Evolutionary conservation across 2,329 filamentous ascomycete genomes (phyloP).

Genomic region (Monosporascus sp.): DNA sequence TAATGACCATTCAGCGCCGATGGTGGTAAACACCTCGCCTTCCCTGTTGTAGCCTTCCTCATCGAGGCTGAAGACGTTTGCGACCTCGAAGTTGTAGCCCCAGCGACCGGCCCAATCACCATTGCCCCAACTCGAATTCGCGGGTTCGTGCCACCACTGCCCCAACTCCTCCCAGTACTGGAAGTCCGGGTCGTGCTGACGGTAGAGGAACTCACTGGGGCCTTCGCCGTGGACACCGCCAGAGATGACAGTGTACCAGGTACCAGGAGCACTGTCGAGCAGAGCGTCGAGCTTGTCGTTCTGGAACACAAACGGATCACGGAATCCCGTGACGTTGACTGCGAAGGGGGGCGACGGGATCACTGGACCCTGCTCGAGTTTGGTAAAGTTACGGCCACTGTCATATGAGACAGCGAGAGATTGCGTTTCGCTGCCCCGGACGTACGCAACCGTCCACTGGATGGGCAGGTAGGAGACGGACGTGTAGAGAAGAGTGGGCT

Average conservation of each 20-base stretch:
- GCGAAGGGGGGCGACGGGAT: conserved; percentile 34
- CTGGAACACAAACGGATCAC: conserved; percentile 38
- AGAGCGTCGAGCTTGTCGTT: conserved; percentile 30
- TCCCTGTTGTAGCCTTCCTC: conserved; percentile 32
- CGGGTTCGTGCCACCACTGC: conserved; percentile 36
- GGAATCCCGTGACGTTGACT: conserved; percentile 36
- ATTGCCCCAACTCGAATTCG: conserved; percentile 30
- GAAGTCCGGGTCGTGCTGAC: conserved; percentile 30
- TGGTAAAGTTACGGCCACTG: conserved; percentile 33
- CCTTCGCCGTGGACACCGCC: conserved; percentile 34
- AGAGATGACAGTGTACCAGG: conserved; percentile 34
- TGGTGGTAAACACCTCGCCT: conserved; percentile 34
- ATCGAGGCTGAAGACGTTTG: conserved; percentile 36
- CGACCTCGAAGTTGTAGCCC: conserved; percentile 42
- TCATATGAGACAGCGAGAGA: conserved; percentile 33
- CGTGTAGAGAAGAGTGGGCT: conserved; percentile 39
- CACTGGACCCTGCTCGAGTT: conserved; percentile 30
- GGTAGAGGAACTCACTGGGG: conserved; percentile 34
- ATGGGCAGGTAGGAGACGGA: conserved; percentile 39
- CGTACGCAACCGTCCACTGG: conserved; percentile 40
- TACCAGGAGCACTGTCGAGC: conserved; percentile 26
- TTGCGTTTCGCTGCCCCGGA: conserved; percentile 40
- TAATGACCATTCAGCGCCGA: conserved; percentile 39
- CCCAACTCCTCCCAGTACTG: conserved; percentile 26
- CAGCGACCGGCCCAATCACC: conserved; percentile 31